Evolutionary conservation across 2,329 filamentous ascomycete genomes (phyloP), one percentile per base, ranked within the genome.

Genomic region (Hypoxylon sp.): DNA sequence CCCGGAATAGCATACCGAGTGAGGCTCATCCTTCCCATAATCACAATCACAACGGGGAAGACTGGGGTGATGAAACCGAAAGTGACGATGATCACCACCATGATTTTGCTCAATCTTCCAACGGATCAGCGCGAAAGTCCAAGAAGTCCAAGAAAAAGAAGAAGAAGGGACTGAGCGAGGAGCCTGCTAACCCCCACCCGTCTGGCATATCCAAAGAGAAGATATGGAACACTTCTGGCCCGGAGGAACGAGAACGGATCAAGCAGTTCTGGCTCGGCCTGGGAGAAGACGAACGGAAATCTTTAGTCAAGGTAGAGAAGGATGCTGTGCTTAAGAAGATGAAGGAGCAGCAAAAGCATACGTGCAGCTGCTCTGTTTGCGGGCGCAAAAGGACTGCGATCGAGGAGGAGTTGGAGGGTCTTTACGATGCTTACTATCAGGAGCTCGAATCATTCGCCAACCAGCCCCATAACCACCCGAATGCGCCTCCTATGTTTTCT

Each of bases 321-420:
- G 95, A 99, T 79, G 95, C 96, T 6, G 96, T 99, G 0, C 82
- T 99, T 60, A 93, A 93, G 76, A 99, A 99, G 84, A 99, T 99
- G 96, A 99, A 99, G 84, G 96, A 99, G 79, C 96, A 99, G 79
- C 96, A 99, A 79, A 98, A 98, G 80, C 94, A 98, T 78, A 98
- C 95, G 2, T 99, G 96, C 83, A 97, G 94, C 78, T 99, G 96
- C 80, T 96, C 93, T 3, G 95, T 99, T 40, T 99, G 96, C 78
- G 96, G 96, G 55, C 88, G 96, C 70, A 99, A 99, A 82, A 89
- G 96, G 56, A 97, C 92, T 11, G 96, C 96, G 38, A 99, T 99
- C 72, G 96, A 99, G 80, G 96, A 99, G 80, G 96, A 99, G 79
- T 84, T 99, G 11, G 96, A 99, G 77, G 94, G 97, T 16, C 86